Percentiles rank a stretch among this genome's conserved stretches.
phyloP scores from a whole-genome alignment of 129 eudicot genomes.

The Ambrosia artemisiifolia region DNA sequence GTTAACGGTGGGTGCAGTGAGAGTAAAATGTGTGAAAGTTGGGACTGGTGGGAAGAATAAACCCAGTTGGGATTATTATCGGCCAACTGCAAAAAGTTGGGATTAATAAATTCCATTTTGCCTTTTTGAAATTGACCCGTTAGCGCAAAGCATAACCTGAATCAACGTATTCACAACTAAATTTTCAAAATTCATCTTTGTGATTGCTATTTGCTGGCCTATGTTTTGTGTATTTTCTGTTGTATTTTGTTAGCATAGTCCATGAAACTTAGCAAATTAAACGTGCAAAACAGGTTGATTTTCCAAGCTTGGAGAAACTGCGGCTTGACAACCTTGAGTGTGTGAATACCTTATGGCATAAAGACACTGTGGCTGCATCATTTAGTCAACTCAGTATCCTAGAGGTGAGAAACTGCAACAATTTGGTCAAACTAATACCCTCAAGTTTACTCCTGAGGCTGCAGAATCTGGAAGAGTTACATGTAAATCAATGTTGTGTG shows the following conservation, averaged over 20 bases:
- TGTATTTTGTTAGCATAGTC: not conserved
- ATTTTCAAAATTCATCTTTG: not conserved
- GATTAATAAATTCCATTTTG: too few species aligned
- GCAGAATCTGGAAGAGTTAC: conserved; percentile 34
- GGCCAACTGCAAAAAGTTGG: too few species aligned
- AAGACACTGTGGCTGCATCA: conserved; percentile 18
- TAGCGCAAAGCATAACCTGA: too few species aligned
- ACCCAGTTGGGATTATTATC: too few species aligned
- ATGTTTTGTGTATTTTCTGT: not conserved
- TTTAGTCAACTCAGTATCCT: conserved; percentile 29
- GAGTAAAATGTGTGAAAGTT: too few species aligned
- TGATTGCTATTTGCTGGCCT: conserved; percentile 15
- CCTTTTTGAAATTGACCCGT: not conserved
- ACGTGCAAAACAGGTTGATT: conserved; percentile 23
- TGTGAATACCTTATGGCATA: conserved; percentile 26
- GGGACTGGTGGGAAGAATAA: too few species aligned
- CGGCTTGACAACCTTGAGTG: conserved; percentile 31
- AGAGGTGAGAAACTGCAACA: conserved; percentile 35
- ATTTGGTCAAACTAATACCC: conserved; percentile 25
- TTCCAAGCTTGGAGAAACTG: conserved; percentile 44
- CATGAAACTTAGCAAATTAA: conserved; percentile 6
- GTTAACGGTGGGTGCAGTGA: too few species aligned
- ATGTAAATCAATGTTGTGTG: conserved; percentile 21
- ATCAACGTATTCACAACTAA: too few species aligned
- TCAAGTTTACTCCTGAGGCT: conserved; percentile 24